A percentile compares a stretch with the other conserved stretches of the same genome.
phyloP scores from a whole-genome alignment of 208 protist genomes.

The Crithidia brevicula region DNA sequence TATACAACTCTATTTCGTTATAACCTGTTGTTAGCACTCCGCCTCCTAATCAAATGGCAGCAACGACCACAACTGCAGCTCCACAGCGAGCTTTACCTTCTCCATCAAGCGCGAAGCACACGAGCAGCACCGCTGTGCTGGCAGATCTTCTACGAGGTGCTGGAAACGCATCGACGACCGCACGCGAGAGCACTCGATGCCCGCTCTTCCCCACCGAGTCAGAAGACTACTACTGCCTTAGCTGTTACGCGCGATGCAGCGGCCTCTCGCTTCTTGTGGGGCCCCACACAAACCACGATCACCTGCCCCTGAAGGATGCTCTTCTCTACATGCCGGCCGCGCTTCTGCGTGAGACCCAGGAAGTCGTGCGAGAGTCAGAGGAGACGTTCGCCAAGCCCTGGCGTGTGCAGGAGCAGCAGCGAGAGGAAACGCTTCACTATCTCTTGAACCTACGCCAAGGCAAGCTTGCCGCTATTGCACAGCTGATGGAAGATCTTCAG shows the following conservation, averaged over 20 bases:
- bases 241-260: constrained; percentile 61
- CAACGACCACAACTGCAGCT: background rate
- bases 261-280: constrained; percentile 61
- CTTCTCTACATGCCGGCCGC: constrained; percentile 49
- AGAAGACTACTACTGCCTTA: constrained; percentile 64
- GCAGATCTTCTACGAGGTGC: constrained; percentile 8
- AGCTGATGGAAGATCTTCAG: constrained; percentile 46
- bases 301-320: constrained; percentile 55
- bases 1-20: too few species aligned
- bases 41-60: too few species aligned
- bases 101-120: background rate
- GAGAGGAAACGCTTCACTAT: constrained; percentile 28
- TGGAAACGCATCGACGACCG: background rate
- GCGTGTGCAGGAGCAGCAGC: constrained; percentile 40
- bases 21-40: too few species aligned
- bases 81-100: too few species aligned
- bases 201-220: constrained; percentile 32
- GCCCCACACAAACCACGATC: constrained; percentile 70
- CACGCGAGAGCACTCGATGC: constrained; percentile 1
- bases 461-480: constrained; percentile 39
- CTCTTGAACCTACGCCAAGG: constrained; percentile 31
- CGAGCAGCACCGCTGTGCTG: constrained; percentile 8
- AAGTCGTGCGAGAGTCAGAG: constrained; percentile 34
- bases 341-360: constrained; percentile 45
- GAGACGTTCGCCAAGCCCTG: constrained; percentile 49